Conservation (phyloP, 345 rosid species). For the Salix koriyanagi region DNA sequence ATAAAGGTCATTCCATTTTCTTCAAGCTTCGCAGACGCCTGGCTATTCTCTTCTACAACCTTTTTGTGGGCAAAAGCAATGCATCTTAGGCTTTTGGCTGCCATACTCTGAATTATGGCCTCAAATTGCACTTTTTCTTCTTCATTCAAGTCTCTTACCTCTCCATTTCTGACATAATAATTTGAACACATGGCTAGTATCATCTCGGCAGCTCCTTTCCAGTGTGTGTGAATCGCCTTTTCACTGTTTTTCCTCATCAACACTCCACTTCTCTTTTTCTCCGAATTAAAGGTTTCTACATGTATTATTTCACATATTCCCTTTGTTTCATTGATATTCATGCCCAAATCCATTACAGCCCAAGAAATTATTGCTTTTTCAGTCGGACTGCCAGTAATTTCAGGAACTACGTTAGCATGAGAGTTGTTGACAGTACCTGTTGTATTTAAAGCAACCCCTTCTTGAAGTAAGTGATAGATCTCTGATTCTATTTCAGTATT, state of each 20-base stretch:
- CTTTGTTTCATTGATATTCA: slow-evolving; percentile 30
- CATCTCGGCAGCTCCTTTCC: slow-evolving; percentile 62
- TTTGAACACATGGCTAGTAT: slow-evolving; percentile 37
- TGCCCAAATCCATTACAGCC: slow-evolving; percentile 39
- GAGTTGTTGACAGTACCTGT: slow-evolving; percentile 23
- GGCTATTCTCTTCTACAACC: slow-evolving; percentile 18
- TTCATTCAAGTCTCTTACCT: slow-evolving; percentile 26
- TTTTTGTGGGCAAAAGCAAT: slow-evolving; percentile 42
- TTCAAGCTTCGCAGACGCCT: slow-evolving; percentile 22
- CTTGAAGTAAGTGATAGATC: slow-evolving; percentile 31
- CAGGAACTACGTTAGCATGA: slow-evolving; percentile 15
- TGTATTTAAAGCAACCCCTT: slow-evolving; percentile 45
- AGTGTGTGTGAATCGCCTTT: slow-evolving; percentile 31
- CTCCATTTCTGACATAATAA: slow-evolving; percentile 34
- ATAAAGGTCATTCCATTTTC: slow-evolving; percentile 53
- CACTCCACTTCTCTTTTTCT: slow-evolving; percentile 51
- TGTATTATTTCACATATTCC: slow-evolving; percentile 20
- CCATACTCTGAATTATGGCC: slow-evolving; percentile 35
- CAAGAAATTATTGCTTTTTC: slow-evolving; percentile 50
- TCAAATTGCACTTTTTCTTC: slow-evolving; percentile 19
- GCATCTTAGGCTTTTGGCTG: slow-evolving; percentile 47
- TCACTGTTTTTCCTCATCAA: slow-evolving; percentile 23
- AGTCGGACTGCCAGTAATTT: slow-evolving; percentile 47
- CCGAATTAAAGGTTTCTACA: slow-evolving; percentile 46
- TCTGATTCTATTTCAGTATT: slow-evolving; percentile 19